Evolutionary conservation across 192 early-diverging fungal genomes (phyloP).

Genomic region (Neocallimastix lanati): DNA sequence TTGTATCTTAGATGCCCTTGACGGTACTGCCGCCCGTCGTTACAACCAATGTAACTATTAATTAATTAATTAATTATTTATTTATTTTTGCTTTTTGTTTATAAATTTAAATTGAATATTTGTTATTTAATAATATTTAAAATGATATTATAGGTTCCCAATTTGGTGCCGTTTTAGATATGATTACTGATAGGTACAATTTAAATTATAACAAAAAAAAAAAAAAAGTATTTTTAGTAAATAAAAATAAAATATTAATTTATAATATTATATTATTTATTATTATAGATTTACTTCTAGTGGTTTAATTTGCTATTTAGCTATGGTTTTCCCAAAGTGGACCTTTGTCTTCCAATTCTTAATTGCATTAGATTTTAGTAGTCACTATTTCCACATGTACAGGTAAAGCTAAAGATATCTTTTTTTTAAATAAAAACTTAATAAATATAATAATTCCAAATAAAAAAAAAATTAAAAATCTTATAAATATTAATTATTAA

Average conservation of each 20-base stretch:
- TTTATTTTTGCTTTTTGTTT: too few species aligned
- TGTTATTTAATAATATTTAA: too few species aligned
- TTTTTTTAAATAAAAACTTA: too few species aligned
- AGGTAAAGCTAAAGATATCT: too few species aligned
- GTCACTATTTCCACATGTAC: constrained; percentile 99
- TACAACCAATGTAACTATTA: constrained; percentile 62
- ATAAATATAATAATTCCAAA: too few species aligned
- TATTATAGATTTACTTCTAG: constrained; percentile 64
- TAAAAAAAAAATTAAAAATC: neutral
- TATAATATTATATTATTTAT: too few species aligned
- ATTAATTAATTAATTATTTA: too few species aligned
- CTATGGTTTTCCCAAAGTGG: constrained; percentile 38
- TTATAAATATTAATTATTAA: neutral
- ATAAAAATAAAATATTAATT: too few species aligned
- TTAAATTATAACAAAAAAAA: too few species aligned
- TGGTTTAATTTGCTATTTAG: constrained; percentile 72
- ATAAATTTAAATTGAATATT: too few species aligned
- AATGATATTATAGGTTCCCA: constrained; percentile 19
- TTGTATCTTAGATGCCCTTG: constrained; percentile 82
- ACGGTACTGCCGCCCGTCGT: constrained; percentile 82
- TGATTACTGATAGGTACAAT: constrained; percentile 95
- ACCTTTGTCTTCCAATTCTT: constrained; percentile 76
- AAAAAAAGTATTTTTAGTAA: too few species aligned
- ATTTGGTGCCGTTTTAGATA: constrained; percentile 96
- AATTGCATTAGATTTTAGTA: constrained; percentile 80